A percentile compares a stretch with the other conserved stretches of the same genome.
These are phyloP conservation scores for Effrenium voratum DNA, from an alignment of 73 alveolate species.

Conservation along the genomic window DNA sequence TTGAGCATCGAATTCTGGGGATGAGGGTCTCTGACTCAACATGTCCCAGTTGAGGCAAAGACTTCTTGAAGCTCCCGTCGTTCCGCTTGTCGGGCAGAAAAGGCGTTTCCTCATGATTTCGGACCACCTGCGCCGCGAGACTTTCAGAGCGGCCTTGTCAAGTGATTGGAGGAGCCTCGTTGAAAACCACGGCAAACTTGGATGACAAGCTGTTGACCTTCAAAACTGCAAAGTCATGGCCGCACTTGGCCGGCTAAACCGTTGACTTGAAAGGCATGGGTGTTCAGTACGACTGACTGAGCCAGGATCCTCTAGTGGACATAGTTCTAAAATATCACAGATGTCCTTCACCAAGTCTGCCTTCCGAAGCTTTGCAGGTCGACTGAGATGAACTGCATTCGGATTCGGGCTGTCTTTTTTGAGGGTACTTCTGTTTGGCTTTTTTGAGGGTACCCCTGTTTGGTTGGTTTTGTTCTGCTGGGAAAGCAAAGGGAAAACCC, in stretches of 20 bases:
- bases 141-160: not conserved
- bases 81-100: slow-evolving; percentile 54
- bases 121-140: slow-evolving; percentile 33
- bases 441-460: no score
- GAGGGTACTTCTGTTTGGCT: no score
- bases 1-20: not conserved
- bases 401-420: no score
- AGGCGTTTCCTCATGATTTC: slow-evolving; percentile 48
- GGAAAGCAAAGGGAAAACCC: no score
- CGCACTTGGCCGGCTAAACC: not conserved
- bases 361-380: no score
- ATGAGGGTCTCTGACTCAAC: not conserved
- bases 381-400: no score
- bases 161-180: not conserved
- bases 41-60: not conserved
- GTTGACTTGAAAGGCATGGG: not conserved
- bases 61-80: slow-evolving; percentile 91
- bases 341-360: slow-evolving; percentile 63
- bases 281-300: not conserved
- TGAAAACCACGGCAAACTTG: slow-evolving; percentile 39
- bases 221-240: not conserved
- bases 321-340: slow-evolving; percentile 35
- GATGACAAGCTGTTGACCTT: slow-evolving; percentile 88
- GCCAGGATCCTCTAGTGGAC: slow-evolving; percentile 39
- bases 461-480: no score